A percentile compares a stretch with the other conserved stretches of the same genome.
phyloP scores from a whole-genome alignment of 2,329 filamentous ascomycete species.

The Capronia americana region DNA sequence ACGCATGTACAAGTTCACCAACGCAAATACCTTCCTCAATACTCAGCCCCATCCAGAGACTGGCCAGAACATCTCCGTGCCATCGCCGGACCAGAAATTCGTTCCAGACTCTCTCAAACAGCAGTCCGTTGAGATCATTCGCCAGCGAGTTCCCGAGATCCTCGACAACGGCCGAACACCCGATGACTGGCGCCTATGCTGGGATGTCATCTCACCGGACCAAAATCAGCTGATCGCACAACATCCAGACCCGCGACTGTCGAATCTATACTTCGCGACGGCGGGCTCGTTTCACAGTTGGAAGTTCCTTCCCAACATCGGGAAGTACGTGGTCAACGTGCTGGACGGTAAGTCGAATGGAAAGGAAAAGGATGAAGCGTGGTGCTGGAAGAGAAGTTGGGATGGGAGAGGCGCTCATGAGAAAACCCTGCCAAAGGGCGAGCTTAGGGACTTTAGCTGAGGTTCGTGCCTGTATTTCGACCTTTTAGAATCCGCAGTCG shows the following conservation, averaged over 20 bases:
- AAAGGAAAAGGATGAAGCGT: slow-evolving; percentile 49
- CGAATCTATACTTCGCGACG: slow-evolving; percentile 65
- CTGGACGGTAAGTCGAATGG: slow-evolving; percentile 41
- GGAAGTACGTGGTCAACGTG: slow-evolving; percentile 58
- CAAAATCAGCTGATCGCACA: slow-evolving; percentile 67
- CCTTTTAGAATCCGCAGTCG: background rate
- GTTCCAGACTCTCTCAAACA: slow-evolving; percentile 52
- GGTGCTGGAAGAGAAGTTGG: slow-evolving; percentile 45
- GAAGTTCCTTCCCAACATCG: slow-evolving; percentile 70
- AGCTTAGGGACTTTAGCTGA: slow-evolving; percentile 39
- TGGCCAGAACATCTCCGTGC: slow-evolving; percentile 61
- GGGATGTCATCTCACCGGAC: slow-evolving; percentile 67
- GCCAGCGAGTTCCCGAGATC: slow-evolving; percentile 40
- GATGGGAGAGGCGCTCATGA: slow-evolving; percentile 42
- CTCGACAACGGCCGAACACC: slow-evolving; percentile 45
- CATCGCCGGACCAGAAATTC: slow-evolving; percentile 53
- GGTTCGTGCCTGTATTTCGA: background rate
- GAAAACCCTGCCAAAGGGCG: slow-evolving; percentile 41
- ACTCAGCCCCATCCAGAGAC: slow-evolving; percentile 55
- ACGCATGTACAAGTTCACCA: slow-evolving; percentile 67
- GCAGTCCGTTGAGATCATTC: slow-evolving; percentile 45
- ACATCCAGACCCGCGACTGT: slow-evolving; percentile 54
- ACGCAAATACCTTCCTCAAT: slow-evolving; percentile 65
- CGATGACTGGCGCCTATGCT: slow-evolving; percentile 58
- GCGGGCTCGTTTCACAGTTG: slow-evolving; percentile 70